A percentile compares a stretch with the other conserved stretches of the same genome.
Conservation (phyloP, 2,329 filamentous ascomycete species). For the Pyrenochaeta sp. region DNA sequence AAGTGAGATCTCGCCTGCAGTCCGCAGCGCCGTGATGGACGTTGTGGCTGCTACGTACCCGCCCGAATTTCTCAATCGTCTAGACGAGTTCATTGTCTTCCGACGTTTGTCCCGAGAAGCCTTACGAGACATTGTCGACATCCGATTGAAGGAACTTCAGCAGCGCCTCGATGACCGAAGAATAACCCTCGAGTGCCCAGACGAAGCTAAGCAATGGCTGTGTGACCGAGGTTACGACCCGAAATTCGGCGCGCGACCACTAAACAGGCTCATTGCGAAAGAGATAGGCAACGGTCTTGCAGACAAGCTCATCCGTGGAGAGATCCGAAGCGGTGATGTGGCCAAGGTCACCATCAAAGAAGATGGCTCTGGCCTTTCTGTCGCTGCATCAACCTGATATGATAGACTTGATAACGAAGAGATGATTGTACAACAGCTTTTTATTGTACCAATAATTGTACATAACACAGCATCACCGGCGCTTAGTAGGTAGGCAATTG, state of each 20-base stretch:
- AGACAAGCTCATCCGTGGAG: constrained; percentile 88
- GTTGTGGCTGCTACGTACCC: constrained; percentile 78
- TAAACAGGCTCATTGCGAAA: constrained; percentile 89
- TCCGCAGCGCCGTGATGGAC: constrained; percentile 86
- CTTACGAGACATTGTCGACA: constrained; percentile 91
- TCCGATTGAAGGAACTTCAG: constrained; percentile 86
- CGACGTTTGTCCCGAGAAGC: constrained; percentile 81
- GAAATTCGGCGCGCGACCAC: constrained; percentile 85
- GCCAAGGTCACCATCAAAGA: constrained; percentile 75
- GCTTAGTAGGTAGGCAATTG: constrained; percentile 17
- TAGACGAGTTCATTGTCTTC: constrained; percentile 97
- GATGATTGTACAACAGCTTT: constrained; percentile 31
- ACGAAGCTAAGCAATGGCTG: constrained; percentile 83
- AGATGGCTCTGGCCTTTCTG: constrained; percentile 45
- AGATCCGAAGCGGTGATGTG: constrained; percentile 77
- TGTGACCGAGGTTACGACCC: constrained; percentile 91
- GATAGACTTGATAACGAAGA: constrained; percentile 23
- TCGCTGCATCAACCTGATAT: constrained; percentile 23
- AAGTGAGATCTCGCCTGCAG: constrained; percentile 75
- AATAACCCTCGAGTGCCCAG: constrained; percentile 76
- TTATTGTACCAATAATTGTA: constrained; percentile 16
- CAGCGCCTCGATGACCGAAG: constrained; percentile 82
- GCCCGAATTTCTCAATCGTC: constrained; percentile 94
- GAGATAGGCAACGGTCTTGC: constrained; percentile 89
- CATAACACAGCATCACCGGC: constrained; percentile 16